Evolutionary conservation across 345 rosid species (phyloP).

Genomic region (Barbarea vulgaris): DNA sequence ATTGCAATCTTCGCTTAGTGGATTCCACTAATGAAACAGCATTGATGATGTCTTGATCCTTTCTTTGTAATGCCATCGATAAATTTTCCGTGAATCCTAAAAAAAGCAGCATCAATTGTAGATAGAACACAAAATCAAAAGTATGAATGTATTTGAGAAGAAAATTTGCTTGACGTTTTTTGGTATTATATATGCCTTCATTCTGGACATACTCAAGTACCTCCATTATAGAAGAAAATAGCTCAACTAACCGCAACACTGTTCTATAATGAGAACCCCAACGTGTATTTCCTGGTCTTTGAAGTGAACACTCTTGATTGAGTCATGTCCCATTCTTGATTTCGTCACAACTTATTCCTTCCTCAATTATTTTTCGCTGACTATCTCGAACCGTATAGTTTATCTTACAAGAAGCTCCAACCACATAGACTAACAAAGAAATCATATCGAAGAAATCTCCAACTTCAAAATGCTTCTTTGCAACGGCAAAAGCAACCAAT

Average conservation of each 20-base stretch:
- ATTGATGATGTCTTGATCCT: background rate
- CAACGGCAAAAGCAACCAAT: background rate
- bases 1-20: background rate
- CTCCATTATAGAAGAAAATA: background rate
- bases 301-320: background rate
- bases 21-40: background rate
- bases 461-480: background rate
- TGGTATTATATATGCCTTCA: background rate
- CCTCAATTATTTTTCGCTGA: no score
- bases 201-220: background rate
- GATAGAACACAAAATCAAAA: background rate
- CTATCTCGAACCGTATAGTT: no score
- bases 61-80: background rate
- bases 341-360: no score
- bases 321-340: no score
- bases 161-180: background rate
- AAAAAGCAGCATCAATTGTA: background rate
- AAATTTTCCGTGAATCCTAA: background rate
- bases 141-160: background rate
- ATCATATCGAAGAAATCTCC: background rate
- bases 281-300: background rate
- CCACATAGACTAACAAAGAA: background rate
- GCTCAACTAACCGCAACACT: background rate
- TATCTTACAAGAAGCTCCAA: no score
- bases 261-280: background rate